phyloP scores from a whole-genome alignment of 768 basidiomycete genomes.

The Termitomyces heimii region DNA sequence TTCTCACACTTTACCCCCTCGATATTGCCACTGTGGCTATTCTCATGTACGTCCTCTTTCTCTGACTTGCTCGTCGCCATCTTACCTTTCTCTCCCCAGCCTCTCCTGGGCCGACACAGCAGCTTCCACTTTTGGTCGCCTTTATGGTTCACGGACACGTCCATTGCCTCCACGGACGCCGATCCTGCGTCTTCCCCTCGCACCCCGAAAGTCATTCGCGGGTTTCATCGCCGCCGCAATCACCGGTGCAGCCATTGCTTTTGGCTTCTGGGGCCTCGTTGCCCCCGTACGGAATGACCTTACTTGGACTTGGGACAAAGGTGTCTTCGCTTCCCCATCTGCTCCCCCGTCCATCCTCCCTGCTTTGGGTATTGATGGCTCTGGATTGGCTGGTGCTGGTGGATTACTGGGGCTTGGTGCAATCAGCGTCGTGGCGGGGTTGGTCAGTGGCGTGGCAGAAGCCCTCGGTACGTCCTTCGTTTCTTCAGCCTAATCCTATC shows the following conservation, averaged over 20 bases:
- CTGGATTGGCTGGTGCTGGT: slow-evolving; percentile 18
- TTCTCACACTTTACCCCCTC: slow-evolving; percentile 68
- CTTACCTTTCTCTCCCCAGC: slow-evolving; percentile 32
- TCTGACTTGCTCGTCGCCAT: neutral
- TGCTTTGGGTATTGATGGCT: slow-evolving; percentile 10
- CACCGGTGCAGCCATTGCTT: slow-evolving; percentile 62
- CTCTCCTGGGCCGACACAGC: slow-evolving; percentile 96
- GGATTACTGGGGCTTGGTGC: slow-evolving; percentile 47
- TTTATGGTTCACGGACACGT: slow-evolving; percentile 68
- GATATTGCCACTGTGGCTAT: slow-evolving; percentile 90
- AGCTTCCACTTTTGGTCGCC: slow-evolving; percentile 87
- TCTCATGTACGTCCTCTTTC: slow-evolving; percentile 59
- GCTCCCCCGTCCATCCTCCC: slow-evolving; percentile 14
- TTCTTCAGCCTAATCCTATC: neutral
- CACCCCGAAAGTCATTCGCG: slow-evolving; percentile 78
- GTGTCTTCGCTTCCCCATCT: slow-evolving; percentile 29
- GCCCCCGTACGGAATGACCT: slow-evolving; percentile 37
- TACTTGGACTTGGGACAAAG: slow-evolving; percentile 54
- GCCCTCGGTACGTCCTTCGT: slow-evolving; percentile 62
- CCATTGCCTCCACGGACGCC: slow-evolving; percentile 35
- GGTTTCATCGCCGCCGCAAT: slow-evolving; percentile 76
- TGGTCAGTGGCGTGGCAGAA: slow-evolving; percentile 83
- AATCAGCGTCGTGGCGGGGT: slow-evolving; percentile 59
- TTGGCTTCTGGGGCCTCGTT: slow-evolving; percentile 68
- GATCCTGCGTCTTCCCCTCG: slow-evolving; percentile 57